Evolutionary conservation across 2,329 filamentous ascomycete genomes (phyloP).

Genomic region (Epichloe sibirici): DNA sequence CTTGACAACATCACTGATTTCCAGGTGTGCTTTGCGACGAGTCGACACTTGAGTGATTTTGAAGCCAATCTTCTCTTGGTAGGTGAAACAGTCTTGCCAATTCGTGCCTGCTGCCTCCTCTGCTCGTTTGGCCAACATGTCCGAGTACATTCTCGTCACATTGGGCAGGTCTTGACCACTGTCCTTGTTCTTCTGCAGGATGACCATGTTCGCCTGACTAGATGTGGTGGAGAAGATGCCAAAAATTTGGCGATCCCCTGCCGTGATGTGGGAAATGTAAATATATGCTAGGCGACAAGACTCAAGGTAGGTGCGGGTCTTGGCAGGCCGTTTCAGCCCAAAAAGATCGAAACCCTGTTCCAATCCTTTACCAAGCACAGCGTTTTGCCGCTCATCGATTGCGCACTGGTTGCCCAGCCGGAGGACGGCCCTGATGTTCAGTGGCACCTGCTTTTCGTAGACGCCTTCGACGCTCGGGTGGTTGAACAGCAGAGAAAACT

Average conservation of each 20-base stretch:
- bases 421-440: constrained; percentile 76
- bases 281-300: constrained; percentile 68
- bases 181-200: constrained; percentile 75
- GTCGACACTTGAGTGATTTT: constrained; percentile 81
- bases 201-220: constrained; percentile 71
- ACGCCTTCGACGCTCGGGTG: constrained; percentile 94
- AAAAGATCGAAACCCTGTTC: constrained; percentile 88
- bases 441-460: constrained; percentile 85
- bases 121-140: constrained; percentile 54
- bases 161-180: constrained; percentile 75
- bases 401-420: constrained; percentile 85
- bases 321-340: constrained; percentile 55
- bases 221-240: constrained; percentile 79
- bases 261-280: constrained; percentile 84
- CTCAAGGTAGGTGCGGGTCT: constrained; percentile 59
- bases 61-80: constrained; percentile 78
- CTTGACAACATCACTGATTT: constrained; percentile 78
- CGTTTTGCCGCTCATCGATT: constrained; percentile 81
- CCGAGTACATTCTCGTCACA: constrained; percentile 74
- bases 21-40: constrained; percentile 75
- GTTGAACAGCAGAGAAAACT: constrained; percentile 72
- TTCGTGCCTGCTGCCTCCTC: constrained; percentile 55
- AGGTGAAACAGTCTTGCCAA: constrained; percentile 73
- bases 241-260: constrained; percentile 86
- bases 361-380: constrained; percentile 81